Evolutionary conservation across 1,284 basidiomycete genomes (phyloP).

Genomic region (Rugosomyces carneus): DNA sequence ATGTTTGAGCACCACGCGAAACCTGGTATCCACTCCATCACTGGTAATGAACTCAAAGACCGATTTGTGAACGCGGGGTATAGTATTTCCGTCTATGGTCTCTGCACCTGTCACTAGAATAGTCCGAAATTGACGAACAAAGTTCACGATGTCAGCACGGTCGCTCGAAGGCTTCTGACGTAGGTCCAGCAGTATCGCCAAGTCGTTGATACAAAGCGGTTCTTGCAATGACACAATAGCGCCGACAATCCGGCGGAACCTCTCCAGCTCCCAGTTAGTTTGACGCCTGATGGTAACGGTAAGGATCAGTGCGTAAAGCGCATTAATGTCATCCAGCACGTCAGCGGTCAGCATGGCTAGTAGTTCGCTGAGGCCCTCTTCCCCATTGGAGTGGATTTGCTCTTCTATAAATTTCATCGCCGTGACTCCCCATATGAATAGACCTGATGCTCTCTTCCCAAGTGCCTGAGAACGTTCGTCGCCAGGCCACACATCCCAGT

Average conservation of each 20-base stretch:
- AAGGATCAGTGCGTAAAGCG: neutral
- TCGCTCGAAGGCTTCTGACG: neutral
- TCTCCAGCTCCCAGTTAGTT: neutral
- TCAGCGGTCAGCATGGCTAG: conserved; percentile 6
- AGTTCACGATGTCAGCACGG: conserved; percentile 3
- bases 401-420: no score
- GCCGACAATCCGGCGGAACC: conserved; percentile 7
- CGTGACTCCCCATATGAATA: no score
- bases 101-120: conserved; percentile 11
- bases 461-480: neutral
- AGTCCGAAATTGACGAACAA: neutral
- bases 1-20: no score
- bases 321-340: neutral
- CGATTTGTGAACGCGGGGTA: neutral
- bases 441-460: neutral
- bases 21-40: neutral
- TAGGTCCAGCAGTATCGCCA: conserved; percentile 3
- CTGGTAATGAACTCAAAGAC: conserved; percentile 1
- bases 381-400: neutral
- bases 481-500: no score
- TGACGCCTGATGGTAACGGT: neutral
- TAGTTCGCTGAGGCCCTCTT: conserved; percentile 2
- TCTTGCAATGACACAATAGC: conserved; percentile 5
- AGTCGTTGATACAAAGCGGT: conserved; percentile 5
- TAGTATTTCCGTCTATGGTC: conserved; percentile 3